Conservation (phyloP, 768 basidiomycete genomes). For the Boletus reticulatus region DNA sequence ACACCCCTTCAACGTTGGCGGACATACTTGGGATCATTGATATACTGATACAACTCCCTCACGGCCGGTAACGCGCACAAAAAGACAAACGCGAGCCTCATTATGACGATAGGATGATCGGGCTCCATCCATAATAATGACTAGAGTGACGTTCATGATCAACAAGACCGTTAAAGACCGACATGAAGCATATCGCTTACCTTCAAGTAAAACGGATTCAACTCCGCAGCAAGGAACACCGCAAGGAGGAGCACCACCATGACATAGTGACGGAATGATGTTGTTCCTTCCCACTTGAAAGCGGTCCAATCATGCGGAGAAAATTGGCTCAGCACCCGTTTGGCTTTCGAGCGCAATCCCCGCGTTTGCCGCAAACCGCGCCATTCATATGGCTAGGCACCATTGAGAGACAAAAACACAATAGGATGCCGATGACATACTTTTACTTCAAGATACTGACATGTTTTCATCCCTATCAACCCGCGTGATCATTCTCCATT, state of each 20-base stretch:
- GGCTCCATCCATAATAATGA: constrained; percentile 83
- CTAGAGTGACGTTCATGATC: constrained; percentile 35
- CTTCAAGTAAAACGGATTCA: constrained; percentile 89
- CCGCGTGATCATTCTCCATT: constrained; percentile 5
- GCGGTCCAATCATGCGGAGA: constrained; percentile 86
- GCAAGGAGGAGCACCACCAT: constrained; percentile 73
- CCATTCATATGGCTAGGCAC: constrained; percentile 74
- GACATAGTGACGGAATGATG: constrained; percentile 71
- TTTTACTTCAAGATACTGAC: constrained; percentile 87
- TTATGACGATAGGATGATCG: constrained; percentile 80
- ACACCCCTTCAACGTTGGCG: not conserved
- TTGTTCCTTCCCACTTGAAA: constrained; percentile 83
- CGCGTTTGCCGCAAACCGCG: constrained; percentile 77
- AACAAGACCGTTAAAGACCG: constrained; percentile 22
- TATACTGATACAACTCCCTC: constrained; percentile 80
- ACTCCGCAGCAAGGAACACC: constrained; percentile 79
- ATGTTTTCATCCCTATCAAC: constrained; percentile 75
- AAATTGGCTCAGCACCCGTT: constrained; percentile 78
- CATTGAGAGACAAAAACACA: not conserved
- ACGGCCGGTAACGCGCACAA: constrained; percentile 86
- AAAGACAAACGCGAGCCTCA: constrained; percentile 70
- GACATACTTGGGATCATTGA: constrained; percentile 74
- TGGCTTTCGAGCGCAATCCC: constrained; percentile 76
- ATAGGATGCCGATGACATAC: constrained; percentile 34
- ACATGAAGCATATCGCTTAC: constrained; percentile 35